phyloP scores from a whole-genome alignment of 129 eudicot genomes.

The Helichrysum umbraculigerum region DNA sequence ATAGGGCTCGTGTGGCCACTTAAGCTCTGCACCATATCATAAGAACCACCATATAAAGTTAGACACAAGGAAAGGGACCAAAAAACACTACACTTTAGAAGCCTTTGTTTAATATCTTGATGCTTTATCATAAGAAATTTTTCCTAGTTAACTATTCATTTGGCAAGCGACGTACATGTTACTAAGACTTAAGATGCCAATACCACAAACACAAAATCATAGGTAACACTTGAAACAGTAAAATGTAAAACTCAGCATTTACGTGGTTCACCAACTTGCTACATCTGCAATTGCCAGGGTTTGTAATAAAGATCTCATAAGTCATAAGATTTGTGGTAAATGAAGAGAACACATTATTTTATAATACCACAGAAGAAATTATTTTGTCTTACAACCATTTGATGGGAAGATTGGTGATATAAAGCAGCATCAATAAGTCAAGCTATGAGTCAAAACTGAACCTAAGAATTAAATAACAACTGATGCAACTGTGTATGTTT shows the following conservation, averaged over 20 bases:
- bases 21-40: slow-evolving; percentile 55
- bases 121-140: not conserved
- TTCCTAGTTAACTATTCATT: not conserved
- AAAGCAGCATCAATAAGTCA: not conserved
- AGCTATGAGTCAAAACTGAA: not conserved
- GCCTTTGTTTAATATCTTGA: not conserved
- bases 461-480: not conserved
- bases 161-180: not conserved
- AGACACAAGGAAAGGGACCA: slow-evolving; percentile 2
- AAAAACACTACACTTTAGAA: not conserved
- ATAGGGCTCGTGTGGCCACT: slow-evolving; percentile 90
- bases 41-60: slow-evolving; percentile 14
- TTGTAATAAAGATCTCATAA: not conserved
- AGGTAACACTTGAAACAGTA: not conserved
- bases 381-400: not conserved
- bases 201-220: not conserved
- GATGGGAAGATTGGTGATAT: not conserved
- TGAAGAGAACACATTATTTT: not conserved
- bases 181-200: not conserved
- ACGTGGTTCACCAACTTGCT: not conserved
- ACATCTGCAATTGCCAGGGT: not conserved
- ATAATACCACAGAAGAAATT: not conserved
- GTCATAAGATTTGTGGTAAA: not conserved
- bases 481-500: not conserved
- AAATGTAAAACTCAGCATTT: not conserved